These are phyloP conservation scores for Thecaphora thlaspeos DNA, from an alignment of 1,284 basidiomycete genomes.

Conservation along the genomic window DNA sequence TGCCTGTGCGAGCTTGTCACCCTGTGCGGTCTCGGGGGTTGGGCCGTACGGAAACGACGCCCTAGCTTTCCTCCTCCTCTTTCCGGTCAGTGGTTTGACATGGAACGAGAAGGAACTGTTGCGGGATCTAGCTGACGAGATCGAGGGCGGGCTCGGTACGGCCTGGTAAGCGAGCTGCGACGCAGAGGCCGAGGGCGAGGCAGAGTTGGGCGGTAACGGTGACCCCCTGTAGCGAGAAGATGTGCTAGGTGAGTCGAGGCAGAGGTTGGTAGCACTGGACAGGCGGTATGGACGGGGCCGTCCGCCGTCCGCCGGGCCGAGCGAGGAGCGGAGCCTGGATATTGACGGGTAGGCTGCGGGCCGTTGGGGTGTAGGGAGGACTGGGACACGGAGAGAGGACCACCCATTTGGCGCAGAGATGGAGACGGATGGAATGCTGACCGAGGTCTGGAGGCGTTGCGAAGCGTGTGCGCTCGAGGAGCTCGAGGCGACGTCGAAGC, in stretches of 20 bases:
- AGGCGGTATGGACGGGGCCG: too few species aligned
- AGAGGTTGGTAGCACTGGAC: not conserved
- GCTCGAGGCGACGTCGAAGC: constrained; percentile 20
- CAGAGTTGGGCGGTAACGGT: constrained; percentile 6
- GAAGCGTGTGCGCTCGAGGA: constrained; percentile 3
- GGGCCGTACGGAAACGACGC: not conserved
- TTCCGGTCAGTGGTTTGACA: constrained; percentile 7
- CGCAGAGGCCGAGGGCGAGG: constrained; percentile 8
- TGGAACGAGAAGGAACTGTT: constrained; percentile 35
- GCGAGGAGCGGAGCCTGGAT: constrained; percentile 25
- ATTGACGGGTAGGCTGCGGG: constrained; percentile 30
- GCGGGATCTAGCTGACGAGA: constrained; percentile 23
- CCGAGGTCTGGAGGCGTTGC: not conserved
- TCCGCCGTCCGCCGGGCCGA: constrained; percentile 14
- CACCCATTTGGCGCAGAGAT: not conserved
- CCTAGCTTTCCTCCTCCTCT: not conserved
- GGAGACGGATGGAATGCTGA: not conserved
- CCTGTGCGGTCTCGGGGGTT: not conserved
- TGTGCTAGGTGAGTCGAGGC: not conserved
- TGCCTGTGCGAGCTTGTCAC: too few species aligned
- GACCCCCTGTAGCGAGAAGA: not conserved
- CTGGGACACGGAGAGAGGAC: not conserved
- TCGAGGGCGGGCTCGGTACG: not conserved
- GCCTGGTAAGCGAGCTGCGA: constrained; percentile 8
- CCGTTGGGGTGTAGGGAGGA: constrained; percentile 14